These are phyloP conservation scores for Tetraselmis striata DNA, from an alignment of 139 green algal species.

Conservation along the genomic window DNA sequence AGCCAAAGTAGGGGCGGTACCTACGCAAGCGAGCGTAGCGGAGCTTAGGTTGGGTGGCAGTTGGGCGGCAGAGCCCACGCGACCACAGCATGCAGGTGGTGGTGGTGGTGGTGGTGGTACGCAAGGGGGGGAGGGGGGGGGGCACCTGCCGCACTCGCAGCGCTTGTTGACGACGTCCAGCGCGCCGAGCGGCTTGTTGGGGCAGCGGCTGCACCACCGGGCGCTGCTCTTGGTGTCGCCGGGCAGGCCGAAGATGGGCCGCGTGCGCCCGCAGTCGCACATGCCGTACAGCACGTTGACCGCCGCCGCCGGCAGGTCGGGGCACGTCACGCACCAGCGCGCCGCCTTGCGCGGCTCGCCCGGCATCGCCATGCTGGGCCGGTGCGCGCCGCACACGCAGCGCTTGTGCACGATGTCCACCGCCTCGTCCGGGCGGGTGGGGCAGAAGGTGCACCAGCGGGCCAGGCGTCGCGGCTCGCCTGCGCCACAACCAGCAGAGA, in stretches of 20 bases:
- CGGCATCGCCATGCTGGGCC: not conserved
- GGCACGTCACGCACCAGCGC: not conserved
- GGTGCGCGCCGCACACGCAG: not conserved
- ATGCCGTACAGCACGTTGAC: not conserved
- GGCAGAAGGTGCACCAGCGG: not conserved
- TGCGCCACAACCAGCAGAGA: too few relatives aligned
- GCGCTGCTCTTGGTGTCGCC: not conserved
- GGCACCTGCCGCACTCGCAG: not conserved
- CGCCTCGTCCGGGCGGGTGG: not conserved
- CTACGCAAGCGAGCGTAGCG: too few relatives aligned
- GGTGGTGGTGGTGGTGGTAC: too few relatives aligned
- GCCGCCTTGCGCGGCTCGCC: not conserved
- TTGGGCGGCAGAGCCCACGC: too few relatives aligned
- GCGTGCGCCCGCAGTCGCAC: not conserved
- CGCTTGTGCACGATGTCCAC: not conserved
- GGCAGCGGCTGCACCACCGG: not conserved
- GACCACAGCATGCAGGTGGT: too few relatives aligned
- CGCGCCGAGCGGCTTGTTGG: not conserved
- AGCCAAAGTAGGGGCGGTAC: not conserved
- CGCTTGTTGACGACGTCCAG: slow-evolving; percentile 2
- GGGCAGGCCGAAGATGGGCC: not conserved
- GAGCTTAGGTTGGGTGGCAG: too few relatives aligned
- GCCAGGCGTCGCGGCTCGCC: not conserved
- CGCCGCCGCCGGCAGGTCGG: not conserved
- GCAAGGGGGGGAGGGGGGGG: too few relatives aligned